Percentiles rank a stretch among this genome's conserved stretches.
Evolutionary conservation across 352 stramenopile species (phyloP).

Genomic region (Phytophthora pinifolia): DNA sequence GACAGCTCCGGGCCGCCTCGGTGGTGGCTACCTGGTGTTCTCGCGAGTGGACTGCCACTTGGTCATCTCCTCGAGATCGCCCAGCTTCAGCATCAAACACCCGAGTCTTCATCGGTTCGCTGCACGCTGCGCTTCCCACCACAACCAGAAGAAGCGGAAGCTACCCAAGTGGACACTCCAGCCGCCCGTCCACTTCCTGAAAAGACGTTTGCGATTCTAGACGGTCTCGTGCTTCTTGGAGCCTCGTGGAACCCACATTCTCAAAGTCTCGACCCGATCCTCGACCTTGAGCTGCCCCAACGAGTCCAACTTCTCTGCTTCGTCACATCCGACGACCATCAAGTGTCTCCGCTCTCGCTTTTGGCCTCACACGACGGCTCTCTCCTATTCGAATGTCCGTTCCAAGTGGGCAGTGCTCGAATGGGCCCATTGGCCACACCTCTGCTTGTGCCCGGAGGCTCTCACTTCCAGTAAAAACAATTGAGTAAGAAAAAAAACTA

Average conservation of each 20-base stretch:
- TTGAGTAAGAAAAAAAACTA: background rate
- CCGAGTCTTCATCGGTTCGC: background rate
- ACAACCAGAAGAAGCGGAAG: background rate
- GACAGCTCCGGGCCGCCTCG: background rate
- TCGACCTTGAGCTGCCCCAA: slow-evolving; percentile 6
- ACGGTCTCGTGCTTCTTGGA: slow-evolving; percentile 36
- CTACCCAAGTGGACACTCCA: background rate
- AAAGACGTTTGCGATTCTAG: slow-evolving; percentile 25
- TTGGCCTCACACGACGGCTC: slow-evolving; percentile 5
- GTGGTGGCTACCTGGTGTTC: slow-evolving; percentile 25
- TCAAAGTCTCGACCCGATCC: slow-evolving; percentile 7
- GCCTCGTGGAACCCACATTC: slow-evolving; percentile 29
- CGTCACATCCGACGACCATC: background rate
- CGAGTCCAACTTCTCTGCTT: slow-evolving; percentile 23
- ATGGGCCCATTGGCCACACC: slow-evolving; percentile 8
- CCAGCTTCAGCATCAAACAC: background rate
- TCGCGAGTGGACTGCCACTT: slow-evolving; percentile 7
- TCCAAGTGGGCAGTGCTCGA: slow-evolving; percentile 3
- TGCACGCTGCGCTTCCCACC: slow-evolving; percentile 14
- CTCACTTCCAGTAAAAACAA: slow-evolving; percentile 10
- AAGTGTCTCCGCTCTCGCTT: slow-evolving; percentile 8
- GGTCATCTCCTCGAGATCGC: slow-evolving; percentile 12
- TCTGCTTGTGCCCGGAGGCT: slow-evolving; percentile 17
- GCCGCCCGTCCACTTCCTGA: background rate
- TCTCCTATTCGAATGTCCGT: slow-evolving; percentile 23